Conservation (phyloP, 192 early-diverging fungal species). For the Glomus cerebriforme region DNA sequence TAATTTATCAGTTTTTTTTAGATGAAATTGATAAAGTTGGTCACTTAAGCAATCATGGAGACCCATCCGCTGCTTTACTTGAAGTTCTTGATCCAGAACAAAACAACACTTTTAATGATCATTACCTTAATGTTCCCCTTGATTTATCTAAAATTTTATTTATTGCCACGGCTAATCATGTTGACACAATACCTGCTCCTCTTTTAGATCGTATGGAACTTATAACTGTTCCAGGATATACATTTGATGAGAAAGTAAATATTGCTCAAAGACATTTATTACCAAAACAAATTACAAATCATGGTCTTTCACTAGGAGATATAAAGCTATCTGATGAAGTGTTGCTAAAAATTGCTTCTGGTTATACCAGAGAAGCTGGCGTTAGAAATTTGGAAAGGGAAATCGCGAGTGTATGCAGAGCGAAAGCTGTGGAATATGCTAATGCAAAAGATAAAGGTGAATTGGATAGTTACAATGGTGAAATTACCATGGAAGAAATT, state of each 20-base stretch:
- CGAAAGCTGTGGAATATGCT: constrained; percentile 69
- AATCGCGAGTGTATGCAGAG: constrained; percentile 69
- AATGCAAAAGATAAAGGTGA: constrained; percentile 52
- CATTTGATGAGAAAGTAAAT: constrained; percentile 78
- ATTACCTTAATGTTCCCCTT: constrained; percentile 74
- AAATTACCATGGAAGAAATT: constrained; percentile 51
- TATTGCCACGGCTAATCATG: constrained; percentile 81
- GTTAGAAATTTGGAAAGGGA: constrained; percentile 76
- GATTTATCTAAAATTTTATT: constrained; percentile 73
- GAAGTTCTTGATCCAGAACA: constrained; percentile 89
- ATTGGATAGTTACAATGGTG: constrained; percentile 43
- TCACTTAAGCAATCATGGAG: constrained; percentile 63
- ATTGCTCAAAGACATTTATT: constrained; percentile 75
- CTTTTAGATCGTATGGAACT: constrained; percentile 86
- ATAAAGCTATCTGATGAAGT: constrained; percentile 59
- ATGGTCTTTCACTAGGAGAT: constrained; percentile 56
- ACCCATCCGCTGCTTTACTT: constrained; percentile 79
- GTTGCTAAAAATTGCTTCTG: constrained; percentile 60
- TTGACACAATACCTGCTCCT: constrained; percentile 76
- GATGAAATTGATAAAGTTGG: constrained; percentile 88
- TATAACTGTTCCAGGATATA: constrained; percentile 77
- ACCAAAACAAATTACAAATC: constrained; percentile 70
- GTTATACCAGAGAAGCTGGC: constrained; percentile 81
- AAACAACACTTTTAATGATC: constrained; percentile 78
- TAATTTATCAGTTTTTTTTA: constrained; percentile 5